Base-by-base conservation (phyloP, 441 rosid species). In the Gossypium gossypioides region DNA sequence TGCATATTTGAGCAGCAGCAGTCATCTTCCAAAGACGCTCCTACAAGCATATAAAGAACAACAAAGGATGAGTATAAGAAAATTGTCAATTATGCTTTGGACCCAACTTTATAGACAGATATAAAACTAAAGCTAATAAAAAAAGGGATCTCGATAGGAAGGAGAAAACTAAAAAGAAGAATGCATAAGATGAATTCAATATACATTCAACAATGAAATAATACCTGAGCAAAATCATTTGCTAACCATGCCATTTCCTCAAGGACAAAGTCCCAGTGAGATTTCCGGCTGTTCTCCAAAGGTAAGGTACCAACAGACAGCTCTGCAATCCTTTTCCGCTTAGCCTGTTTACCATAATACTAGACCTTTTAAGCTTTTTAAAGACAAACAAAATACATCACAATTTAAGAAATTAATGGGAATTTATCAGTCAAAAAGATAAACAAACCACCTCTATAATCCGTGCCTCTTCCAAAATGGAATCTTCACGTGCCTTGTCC, bases 201-300 rank as follows among this genome's bases (percentile, higher is more conserved):
- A 10, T 27, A 24, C 25, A 37, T 65, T 37, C 42, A 5, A 56
- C 7, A 69, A 75, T 74, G 42, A 84, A 79, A 51, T 27, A 34
- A 34, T 72, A 96, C 99, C 99, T 96, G 99, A 1, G 90, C 91
- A 86, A 96, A 89, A 83, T 96, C 99, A 82, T 92, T 92, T 73
- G 99, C 99, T 83, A 96, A 75, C 99, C 99, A 96, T 74, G 88
- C 81, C 96, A 96, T 93, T 82, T 96, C 99, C 93, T 96, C 98
- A 16, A 96, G 96, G 78, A 96, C 97, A 84, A 88, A 96, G 81
- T 92, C 95, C 99, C 99, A 96, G 37, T 91, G 97, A 80, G 86
- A 83, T 81, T 81, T 92, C 65, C 74, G 79, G 65, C 78, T 83
- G 73, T 50, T 78, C 80, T 89, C 96, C 75, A 74, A 69, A 6